phyloP scores from a whole-genome alignment of 2,329 filamentous ascomycete species.

The Pseudocercospora cruenta region DNA sequence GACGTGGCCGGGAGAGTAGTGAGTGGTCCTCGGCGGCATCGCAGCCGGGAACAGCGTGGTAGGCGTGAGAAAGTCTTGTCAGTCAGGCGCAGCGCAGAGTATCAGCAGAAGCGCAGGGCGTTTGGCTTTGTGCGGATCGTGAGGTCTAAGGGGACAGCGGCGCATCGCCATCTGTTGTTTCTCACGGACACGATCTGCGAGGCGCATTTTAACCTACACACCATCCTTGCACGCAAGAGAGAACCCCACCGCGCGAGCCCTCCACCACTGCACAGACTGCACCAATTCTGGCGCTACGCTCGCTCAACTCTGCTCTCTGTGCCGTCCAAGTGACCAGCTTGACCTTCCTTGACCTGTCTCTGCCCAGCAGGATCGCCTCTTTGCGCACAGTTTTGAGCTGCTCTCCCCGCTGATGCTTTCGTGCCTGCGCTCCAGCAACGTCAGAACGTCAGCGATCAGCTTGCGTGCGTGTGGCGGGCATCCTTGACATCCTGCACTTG shows the following conservation, averaged over 20 bases:
- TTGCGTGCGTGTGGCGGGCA: conserved; percentile 27
- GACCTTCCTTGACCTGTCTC: conserved; percentile 1
- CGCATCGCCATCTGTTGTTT: conserved; percentile 13
- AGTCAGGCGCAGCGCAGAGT: conserved; percentile 2
- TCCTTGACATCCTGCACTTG: conserved; percentile 22
- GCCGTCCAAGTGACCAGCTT: conserved; percentile 9
- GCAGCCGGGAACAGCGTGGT: conserved; percentile 1
- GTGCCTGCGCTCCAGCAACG: conserved; percentile 23
- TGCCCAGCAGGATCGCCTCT: conserved; percentile 11
- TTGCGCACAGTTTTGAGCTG: background rate
- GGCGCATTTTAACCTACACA: conserved; percentile 19
- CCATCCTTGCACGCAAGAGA: conserved; percentile 22
- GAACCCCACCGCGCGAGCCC: conserved; percentile 21
- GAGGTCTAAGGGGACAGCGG: conserved; percentile 5
- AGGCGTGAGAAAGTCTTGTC: background rate
- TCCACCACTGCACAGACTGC: conserved; percentile 8
- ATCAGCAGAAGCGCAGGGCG: background rate
- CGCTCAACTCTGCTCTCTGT: conserved; percentile 11
- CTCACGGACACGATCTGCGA: conserved; percentile 22
- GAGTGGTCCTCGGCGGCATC: background rate
- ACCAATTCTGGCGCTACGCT: background rate
- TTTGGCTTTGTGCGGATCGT: conserved; percentile 3
- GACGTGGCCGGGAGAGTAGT: background rate
- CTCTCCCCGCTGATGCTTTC: conserved; percentile 17
- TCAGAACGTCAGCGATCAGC: conserved; percentile 17